phyloP scores from a whole-genome alignment of 2,329 filamentous ascomycete species.

The Macrophomina pseudophaseolina region DNA sequence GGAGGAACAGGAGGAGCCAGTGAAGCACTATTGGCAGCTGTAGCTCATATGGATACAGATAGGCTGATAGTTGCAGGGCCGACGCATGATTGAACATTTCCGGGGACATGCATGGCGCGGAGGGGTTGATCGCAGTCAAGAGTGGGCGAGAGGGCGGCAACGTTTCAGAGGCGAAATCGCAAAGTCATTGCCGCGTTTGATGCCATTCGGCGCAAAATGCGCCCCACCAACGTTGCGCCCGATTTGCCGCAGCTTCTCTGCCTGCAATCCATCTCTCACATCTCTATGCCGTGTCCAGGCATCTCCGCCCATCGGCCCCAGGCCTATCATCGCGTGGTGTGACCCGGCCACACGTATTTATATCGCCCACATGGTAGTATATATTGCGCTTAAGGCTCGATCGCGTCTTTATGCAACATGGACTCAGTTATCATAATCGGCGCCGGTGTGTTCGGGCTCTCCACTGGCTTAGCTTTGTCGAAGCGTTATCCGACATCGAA shows the following conservation, averaged over 20 bases:
- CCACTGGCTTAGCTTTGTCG: conserved; percentile 20
- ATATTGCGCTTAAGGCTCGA: background rate
- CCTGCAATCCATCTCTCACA: background rate
- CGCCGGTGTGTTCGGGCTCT: conserved; percentile 22
- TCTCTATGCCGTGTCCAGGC: background rate
- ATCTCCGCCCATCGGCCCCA: too few relatives aligned
- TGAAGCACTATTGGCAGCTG: background rate
- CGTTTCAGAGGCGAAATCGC: background rate
- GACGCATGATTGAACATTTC: conserved; percentile 18
- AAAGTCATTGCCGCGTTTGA: background rate
- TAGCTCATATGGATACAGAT: background rate
- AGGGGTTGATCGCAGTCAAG: conserved; percentile 19
- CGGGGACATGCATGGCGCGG: background rate
- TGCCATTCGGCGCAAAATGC: background rate
- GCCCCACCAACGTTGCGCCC: background rate
- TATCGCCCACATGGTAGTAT: background rate
- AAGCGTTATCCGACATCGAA: conserved; percentile 11
- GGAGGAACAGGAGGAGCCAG: background rate
- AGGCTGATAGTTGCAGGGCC: conserved; percentile 11
- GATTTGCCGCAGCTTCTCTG: conserved; percentile 11
- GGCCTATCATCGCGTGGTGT: background rate
- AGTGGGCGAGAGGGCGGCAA: background rate
- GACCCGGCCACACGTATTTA: background rate
- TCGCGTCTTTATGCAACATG: background rate
- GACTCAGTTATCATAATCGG: conserved; percentile 21